These are phyloP conservation scores for Nicotiana rustica DNA, from an alignment of 305 asterid species.

Conservation along the genomic window DNA sequence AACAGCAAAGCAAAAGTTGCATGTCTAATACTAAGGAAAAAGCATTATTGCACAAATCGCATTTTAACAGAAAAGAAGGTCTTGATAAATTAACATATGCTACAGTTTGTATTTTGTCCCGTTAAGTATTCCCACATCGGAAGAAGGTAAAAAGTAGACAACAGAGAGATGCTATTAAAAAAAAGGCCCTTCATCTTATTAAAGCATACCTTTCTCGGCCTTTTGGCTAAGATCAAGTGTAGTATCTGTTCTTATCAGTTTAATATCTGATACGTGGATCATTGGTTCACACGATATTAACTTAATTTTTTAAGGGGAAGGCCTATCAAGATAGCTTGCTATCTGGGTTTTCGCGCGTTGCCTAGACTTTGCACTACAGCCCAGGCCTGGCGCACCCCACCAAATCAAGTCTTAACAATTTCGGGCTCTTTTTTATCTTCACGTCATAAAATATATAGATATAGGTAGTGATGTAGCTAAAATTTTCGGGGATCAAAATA, in stretches of 20 bases:
- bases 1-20: background rate
- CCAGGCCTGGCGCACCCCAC: background rate
- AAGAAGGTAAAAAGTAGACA: background rate
- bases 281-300: background rate
- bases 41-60: too few species aligned
- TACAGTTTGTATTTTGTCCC: too few species aligned
- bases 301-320: background rate
- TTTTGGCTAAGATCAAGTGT: conserved; percentile 62
- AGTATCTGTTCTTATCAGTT: conserved; percentile 42
- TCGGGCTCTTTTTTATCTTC: too few species aligned
- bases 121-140: background rate
- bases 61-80: too few species aligned
- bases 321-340: background rate
- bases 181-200: background rate
- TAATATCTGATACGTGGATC: background rate
- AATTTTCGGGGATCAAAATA: too few species aligned
- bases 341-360: background rate
- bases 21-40: background rate
- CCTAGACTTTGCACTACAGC: background rate
- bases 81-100: too few species aligned
- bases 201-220: conserved; percentile 58
- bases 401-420: background rate
- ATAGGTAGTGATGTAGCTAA: too few species aligned
- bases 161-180: background rate
- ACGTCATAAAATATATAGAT: too few species aligned